Conservation (phyloP, 2,329 filamentous ascomycete genomes). For the Microdochium paspali region DNA sequence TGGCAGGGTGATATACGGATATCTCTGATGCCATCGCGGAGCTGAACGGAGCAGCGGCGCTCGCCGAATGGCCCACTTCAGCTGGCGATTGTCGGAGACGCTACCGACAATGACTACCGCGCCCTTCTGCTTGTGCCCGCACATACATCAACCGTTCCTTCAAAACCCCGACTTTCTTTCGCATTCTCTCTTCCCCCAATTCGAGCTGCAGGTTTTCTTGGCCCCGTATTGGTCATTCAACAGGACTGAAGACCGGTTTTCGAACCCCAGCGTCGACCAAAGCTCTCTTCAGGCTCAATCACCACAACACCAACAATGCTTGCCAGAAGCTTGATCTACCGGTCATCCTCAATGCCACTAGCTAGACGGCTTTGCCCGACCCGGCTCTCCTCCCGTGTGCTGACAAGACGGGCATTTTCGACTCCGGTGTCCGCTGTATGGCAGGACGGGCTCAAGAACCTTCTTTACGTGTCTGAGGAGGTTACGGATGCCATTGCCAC, state of each 20-base stretch:
- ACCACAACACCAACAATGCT: neutral
- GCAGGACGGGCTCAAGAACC: conserved; percentile 15
- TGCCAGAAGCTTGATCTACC: neutral
- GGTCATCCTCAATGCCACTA: neutral
- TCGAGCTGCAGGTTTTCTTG: no score
- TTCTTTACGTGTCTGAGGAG: conserved; percentile 72
- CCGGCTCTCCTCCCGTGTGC: neutral
- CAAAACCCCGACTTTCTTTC: no score
- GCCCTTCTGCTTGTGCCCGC: neutral
- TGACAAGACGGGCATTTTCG: neutral
- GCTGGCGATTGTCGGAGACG: neutral
- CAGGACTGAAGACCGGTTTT: no score
- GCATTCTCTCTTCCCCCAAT: no score
- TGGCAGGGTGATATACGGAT: no score
- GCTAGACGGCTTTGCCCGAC: neutral
- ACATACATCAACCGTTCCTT: no score
- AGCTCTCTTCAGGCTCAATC: neutral
- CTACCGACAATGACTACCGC: neutral
- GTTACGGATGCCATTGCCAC: conserved; percentile 66
- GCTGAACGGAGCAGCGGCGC: neutral
- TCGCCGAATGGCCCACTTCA: neutral
- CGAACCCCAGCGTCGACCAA: no score
- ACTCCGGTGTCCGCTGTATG: conserved; percentile 1
- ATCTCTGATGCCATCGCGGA: neutral
- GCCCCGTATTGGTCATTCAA: no score